A percentile compares a stretch with the other conserved stretches of the same genome.
Conservation (phyloP, 164 flowering plant species). For the Nymphaea colorata region DNA sequence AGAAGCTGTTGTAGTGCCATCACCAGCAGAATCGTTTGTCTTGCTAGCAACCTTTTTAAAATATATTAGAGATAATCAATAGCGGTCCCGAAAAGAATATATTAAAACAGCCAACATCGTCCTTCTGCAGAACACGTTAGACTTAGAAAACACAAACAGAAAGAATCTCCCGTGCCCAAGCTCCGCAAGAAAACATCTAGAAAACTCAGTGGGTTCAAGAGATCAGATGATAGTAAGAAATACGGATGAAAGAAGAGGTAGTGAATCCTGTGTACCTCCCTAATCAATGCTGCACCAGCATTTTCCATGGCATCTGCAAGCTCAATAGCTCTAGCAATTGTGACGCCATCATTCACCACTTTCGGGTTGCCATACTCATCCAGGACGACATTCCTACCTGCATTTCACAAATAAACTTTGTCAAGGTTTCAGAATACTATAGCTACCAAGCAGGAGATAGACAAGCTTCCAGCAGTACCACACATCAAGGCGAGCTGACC, state of each 20-base stretch:
- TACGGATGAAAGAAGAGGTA: neutral
- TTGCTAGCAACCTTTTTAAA: slow-evolving; percentile 81
- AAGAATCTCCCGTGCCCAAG: no score
- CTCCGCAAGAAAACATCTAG: no score
- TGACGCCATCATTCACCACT: slow-evolving; percentile 99
- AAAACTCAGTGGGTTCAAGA: no score
- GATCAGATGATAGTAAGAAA: neutral
- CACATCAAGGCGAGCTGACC: no score
- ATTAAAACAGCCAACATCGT: neutral
- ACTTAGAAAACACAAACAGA: no score
- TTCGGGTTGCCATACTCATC: slow-evolving; percentile 88
- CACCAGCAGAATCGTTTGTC: slow-evolving; percentile 99
- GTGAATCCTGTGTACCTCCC: slow-evolving; percentile 41
- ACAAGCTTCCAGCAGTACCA: neutral
- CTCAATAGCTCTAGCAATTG: slow-evolving; percentile 95
- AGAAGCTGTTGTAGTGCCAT: slow-evolving; percentile 97
- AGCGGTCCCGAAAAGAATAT: neutral
- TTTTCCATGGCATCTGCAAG: slow-evolving; percentile 93
- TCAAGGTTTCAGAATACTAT: neutral
- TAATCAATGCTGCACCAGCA: slow-evolving; percentile 95
- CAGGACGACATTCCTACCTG: slow-evolving; percentile 95
- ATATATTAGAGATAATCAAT: neutral
- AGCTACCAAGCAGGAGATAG: neutral
- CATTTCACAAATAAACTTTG: slow-evolving; percentile 1
- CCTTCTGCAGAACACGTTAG: neutral